These are phyloP conservation scores for Saccharomyces eubayanus DNA, from an alignment of 805 yeast genomes.

Conservation along the genomic window DNA sequence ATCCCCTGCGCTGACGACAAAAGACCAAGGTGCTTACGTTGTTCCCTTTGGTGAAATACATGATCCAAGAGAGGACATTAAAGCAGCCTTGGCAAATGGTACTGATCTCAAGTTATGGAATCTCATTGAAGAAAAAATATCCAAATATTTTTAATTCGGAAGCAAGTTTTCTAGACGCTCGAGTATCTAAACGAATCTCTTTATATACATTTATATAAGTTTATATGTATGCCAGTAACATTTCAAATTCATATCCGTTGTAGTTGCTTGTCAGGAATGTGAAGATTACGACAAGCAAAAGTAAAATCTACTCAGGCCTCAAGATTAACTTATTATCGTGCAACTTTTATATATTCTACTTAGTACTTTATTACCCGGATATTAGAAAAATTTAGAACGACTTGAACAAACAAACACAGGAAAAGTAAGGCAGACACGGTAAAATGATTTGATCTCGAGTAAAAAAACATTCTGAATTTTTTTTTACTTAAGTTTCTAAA, in stretches of 20 bases:
- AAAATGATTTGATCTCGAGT: not conserved
- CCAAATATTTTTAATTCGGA: not conserved
- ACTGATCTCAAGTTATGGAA: slow-evolving; percentile 26
- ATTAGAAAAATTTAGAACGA: not conserved
- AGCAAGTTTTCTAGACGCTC: too few species aligned
- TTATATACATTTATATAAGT: too few species aligned
- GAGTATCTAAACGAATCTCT: too few species aligned
- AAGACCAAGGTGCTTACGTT: slow-evolving; percentile 30
- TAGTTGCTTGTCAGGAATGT: too few species aligned
- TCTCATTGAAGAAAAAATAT: slow-evolving; percentile 14
- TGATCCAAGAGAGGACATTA: slow-evolving; percentile 25
- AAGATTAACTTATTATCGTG: too few species aligned
- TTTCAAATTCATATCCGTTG: too few species aligned
- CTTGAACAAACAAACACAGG: not conserved
- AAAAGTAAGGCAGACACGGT: not conserved
- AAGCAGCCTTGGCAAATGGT: slow-evolving; percentile 22
- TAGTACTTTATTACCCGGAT: not conserved
- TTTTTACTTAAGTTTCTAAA: not conserved
- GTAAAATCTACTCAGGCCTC: too few species aligned
- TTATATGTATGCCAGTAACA: too few species aligned
- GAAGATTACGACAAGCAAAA: too few species aligned
- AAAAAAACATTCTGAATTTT: not conserved
- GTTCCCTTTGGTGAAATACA: slow-evolving; percentile 31
- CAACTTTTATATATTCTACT: too few species aligned
- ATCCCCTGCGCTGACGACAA: slow-evolving; percentile 27